These are phyloP conservation scores for Eucalyptus urophylla DNA, from an alignment of 345 rosid genomes.

Conservation along the genomic window DNA sequence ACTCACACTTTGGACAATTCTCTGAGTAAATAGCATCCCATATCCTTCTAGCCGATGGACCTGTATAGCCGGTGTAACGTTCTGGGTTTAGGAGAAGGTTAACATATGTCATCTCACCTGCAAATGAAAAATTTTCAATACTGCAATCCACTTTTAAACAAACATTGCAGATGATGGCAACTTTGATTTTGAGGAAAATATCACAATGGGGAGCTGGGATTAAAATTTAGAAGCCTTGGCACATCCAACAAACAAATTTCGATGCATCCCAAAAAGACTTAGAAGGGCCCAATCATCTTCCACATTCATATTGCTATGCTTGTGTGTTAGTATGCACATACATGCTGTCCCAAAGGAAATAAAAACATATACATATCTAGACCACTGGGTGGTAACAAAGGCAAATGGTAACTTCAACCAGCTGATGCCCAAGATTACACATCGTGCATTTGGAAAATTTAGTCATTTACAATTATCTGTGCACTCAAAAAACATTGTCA, in stretches of 20 bases:
- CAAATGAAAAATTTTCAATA: background rate
- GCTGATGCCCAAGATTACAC: background rate
- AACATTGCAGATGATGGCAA: background rate
- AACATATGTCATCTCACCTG: slow-evolving; percentile 91
- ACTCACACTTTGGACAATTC: slow-evolving; percentile 84
- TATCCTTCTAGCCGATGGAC: slow-evolving; percentile 90
- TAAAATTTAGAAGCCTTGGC: background rate
- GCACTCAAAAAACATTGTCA: background rate
- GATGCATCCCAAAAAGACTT: background rate
- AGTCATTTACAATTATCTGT: background rate
- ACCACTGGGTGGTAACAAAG: background rate
- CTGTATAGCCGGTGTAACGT: slow-evolving; percentile 76
- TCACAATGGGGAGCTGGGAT: background rate
- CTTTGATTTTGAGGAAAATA: background rate
- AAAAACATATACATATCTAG: background rate
- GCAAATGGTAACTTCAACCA: background rate
- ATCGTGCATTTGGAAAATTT: background rate
- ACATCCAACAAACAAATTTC: background rate
- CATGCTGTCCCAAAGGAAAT: background rate
- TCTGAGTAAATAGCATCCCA: slow-evolving; percentile 96
- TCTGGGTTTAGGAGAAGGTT: slow-evolving; percentile 87
- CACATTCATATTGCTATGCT: background rate
- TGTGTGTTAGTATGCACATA: background rate
- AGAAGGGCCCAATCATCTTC: background rate
- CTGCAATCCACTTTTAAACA: background rate